phyloP scores from a whole-genome alignment of 371 early-diverging fungal species.

The Capniomyces stellatus region DNA sequence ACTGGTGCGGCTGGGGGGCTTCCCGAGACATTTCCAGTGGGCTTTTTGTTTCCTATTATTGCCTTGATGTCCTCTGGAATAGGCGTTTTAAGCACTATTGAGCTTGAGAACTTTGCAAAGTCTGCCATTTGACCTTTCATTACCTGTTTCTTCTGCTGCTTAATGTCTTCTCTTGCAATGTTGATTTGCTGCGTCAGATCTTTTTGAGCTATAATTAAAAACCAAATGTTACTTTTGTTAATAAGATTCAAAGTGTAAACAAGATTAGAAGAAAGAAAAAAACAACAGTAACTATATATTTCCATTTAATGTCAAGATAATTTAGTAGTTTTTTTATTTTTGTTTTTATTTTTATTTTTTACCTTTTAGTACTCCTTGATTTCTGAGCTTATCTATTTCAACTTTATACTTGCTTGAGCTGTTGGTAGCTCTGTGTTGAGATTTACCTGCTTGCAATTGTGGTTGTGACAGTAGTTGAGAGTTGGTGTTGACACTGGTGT shows the following conservation, averaged over 20 bases:
- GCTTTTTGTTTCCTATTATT: slow-evolving; percentile 8
- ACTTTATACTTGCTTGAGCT: slow-evolving; percentile 1
- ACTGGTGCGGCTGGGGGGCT: slow-evolving; percentile 2
- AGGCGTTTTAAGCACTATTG: slow-evolving; percentile 37
- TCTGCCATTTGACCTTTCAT: slow-evolving; percentile 55
- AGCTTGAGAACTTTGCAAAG: slow-evolving; percentile 54
- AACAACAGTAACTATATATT: no score
- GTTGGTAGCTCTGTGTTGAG: not conserved
- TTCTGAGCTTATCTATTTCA: slow-evolving; percentile 8
- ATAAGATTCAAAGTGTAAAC: no score
- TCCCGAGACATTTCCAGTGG: not conserved
- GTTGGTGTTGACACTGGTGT: slow-evolving; percentile 5
- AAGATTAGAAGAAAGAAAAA: no score
- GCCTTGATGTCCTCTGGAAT: slow-evolving; percentile 19
- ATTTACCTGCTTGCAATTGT: slow-evolving; percentile 1
- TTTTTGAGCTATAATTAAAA: slow-evolving; percentile 13
- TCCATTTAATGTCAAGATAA: no score
- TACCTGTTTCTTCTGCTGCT: slow-evolving; percentile 51
- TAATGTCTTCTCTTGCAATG: slow-evolving; percentile 38
- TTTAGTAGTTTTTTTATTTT: no score
- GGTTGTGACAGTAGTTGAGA: slow-evolving; percentile 11
- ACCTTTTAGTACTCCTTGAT: slow-evolving; percentile 19
- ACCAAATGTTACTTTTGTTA: no score
- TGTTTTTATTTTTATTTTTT: no score
- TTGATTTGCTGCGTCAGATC: slow-evolving; percentile 25